Evolutionary conservation across 192 early-diverging fungal species (phyloP), one percentile per base, ranked within the genome.

Genomic region (Phycomyces nitens): DNA sequence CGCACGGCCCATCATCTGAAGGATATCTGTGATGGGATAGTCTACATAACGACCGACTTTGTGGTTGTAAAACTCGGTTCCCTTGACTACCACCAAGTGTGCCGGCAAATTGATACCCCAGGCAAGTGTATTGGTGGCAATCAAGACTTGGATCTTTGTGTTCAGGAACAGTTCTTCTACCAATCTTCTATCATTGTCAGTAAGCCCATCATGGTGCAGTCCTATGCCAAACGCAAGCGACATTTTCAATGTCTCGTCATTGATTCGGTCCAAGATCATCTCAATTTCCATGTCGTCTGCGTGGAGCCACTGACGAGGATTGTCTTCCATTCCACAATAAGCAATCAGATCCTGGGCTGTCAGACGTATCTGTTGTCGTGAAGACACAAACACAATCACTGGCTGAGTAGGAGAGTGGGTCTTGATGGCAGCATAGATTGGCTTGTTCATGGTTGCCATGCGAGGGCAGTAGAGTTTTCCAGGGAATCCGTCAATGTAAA

Each of bases 1-100:
- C 6, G 98, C 98, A 62, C 95, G 89, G 18, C 96, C 98, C 86
- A 99, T 94, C 96, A 98, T 99, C 75, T 98, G 98, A 49, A 98
- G 76, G 7, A 99, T 91, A 73, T 99, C 96, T 8, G 98, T 97
- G 60, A 98, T 94, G 0, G 95, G 96, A 64, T 92, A 94, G 65
- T 99, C 98, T 10, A 96, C 94, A 69, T 98, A 99, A 0, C 89
- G 87, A 16, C 86, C 82, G 14, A 84, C 80, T 67, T 92, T 93
- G 52, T 92, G 92, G 68, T 99, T 95, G 70, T 89, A 99, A 60
- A 82, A 98, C 76, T 99, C 96, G 0, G 98, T 99, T 16, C 98
- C 98, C 74, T 97, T 98, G 54, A 99, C 86, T 24, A 98, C 88
- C 3, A 99, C 98, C 71, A 99, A 73, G 71, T 98, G 98, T 2